Evolutionary conservation across 2,329 filamentous ascomycete genomes (phyloP).

Genomic region (Sporothrix globosa): DNA sequence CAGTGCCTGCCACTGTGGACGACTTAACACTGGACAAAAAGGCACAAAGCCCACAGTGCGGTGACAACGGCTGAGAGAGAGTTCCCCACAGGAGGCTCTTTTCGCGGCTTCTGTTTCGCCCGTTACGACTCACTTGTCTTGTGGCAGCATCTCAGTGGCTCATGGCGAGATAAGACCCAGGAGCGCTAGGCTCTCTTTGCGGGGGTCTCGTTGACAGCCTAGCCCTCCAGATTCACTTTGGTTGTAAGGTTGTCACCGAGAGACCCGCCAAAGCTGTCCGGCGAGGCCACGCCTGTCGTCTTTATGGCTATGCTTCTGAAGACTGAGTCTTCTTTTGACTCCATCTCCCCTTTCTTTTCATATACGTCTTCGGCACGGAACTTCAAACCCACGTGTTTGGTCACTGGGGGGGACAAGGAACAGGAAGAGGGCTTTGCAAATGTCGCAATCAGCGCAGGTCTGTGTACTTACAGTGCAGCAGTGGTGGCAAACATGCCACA

Average conservation of each 20-base stretch:
- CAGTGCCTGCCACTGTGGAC: conserved; percentile 5
- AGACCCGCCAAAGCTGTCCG: not conserved
- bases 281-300: not conserved
- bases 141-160: conserved; percentile 18
- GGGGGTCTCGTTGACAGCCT: too few species aligned
- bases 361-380: not conserved
- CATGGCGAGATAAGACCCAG: not conserved
- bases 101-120: conserved; percentile 5
- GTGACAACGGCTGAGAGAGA: not conserved
- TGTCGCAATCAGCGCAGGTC: not conserved
- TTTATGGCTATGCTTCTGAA: not conserved
- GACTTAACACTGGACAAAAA: not conserved
- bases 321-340: not conserved
- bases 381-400: not conserved
- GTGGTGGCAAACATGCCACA: too few species aligned
- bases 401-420: not conserved
- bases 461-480: not conserved
- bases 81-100: conserved; percentile 19
- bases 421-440: not conserved
- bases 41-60: conserved; percentile 10
- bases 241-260: too few species aligned
- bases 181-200: not conserved
- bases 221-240: too few species aligned
- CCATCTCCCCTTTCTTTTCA: not conserved
- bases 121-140: not conserved